These are phyloP conservation scores for Dalechampia spathulata DNA, from an alignment of 441 rosid genomes.

Conservation along the genomic window DNA sequence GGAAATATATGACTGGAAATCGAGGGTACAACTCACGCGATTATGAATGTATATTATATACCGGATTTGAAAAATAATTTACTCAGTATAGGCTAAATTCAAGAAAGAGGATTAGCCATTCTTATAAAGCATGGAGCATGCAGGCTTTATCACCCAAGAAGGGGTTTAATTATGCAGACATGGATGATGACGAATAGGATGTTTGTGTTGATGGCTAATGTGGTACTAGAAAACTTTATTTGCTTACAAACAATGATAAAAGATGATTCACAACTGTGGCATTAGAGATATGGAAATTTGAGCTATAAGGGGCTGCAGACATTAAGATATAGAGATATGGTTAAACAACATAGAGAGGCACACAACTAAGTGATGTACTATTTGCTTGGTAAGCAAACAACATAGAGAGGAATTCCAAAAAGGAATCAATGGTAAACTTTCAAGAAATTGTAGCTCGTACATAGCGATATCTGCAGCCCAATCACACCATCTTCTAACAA, in stretches of 20 bases:
- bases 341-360: not conserved
- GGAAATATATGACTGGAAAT: not conserved
- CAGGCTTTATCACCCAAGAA: too few relatives aligned
- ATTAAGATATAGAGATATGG: not conserved
- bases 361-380: not conserved
- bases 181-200: not conserved
- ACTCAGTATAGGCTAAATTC: not conserved
- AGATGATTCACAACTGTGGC: not conserved
- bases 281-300: not conserved
- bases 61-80: not conserved
- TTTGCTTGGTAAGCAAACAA: constrained; percentile 4
- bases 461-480: not conserved
- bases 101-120: not conserved
- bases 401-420: not conserved
- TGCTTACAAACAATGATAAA: not conserved
- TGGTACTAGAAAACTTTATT: too few relatives aligned
- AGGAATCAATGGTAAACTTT: not conserved
- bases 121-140: not conserved
- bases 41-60: not conserved
- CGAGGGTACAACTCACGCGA: not conserved
- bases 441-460: not conserved
- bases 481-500: not conserved
- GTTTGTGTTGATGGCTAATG: not conserved
- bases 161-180: too few relatives aligned
- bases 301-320: not conserved